Conservation (phyloP, 371 early-diverging fungal genomes). For the Quaeritorhiza haematococci region DNA sequence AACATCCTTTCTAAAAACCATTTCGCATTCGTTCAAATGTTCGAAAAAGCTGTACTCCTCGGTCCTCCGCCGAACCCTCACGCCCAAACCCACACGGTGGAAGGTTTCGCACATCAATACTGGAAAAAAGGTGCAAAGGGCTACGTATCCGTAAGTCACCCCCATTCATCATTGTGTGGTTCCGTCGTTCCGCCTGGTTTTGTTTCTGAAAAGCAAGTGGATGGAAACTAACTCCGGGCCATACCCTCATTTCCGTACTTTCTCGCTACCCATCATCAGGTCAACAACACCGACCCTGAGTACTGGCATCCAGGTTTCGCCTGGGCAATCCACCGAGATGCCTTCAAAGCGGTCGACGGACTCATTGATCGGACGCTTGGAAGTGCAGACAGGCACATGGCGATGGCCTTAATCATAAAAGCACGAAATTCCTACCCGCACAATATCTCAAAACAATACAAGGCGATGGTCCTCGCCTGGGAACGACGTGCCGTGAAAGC, state of each 20-base stretch:
- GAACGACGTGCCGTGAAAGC: not conserved
- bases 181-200: too few species aligned
- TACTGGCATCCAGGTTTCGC: slow-evolving; percentile 17
- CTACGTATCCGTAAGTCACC: too few species aligned
- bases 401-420: slow-evolving; percentile 1
- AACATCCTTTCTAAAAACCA: not conserved
- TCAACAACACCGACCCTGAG: not conserved
- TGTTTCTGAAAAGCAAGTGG: too few species aligned
- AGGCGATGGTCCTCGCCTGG: slow-evolving; percentile 3
- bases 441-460: not conserved
- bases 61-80: not conserved
- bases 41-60: not conserved
- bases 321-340: slow-evolving; percentile 4
- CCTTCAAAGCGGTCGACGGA: slow-evolving; percentile 1
- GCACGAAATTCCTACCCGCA: not conserved
- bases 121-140: not conserved
- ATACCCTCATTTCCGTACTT: too few species aligned
- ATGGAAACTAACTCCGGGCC: too few species aligned
- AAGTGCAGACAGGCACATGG: slow-evolving; percentile 14
- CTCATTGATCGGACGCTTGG: slow-evolving; percentile 13
- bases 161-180: too few species aligned
- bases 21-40: not conserved
- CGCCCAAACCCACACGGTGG: not conserved
- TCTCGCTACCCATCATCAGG: too few species aligned
- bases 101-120: slow-evolving; percentile 8